Conservation (phyloP, 306 rosid species). For the Dalbergia cochinchinensis region DNA sequence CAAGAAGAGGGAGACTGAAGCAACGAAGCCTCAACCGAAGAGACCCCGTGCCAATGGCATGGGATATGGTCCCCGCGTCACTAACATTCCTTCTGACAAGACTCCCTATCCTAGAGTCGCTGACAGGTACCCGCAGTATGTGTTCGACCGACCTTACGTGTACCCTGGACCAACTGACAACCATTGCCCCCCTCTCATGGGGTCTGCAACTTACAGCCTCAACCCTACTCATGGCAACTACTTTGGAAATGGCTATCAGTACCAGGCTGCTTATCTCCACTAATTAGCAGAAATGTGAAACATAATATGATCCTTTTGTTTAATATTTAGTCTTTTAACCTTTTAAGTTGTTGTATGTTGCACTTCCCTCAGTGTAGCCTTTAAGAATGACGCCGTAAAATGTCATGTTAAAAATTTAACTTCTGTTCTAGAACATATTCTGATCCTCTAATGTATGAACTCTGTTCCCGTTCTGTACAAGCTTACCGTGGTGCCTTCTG, state of each 20-base stretch:
- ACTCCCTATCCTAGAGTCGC: conserved; percentile 76
- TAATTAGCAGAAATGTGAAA: conserved; percentile 62
- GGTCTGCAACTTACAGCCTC: conserved; percentile 75
- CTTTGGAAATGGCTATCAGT: conserved; percentile 93
- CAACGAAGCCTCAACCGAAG: conserved; percentile 94
- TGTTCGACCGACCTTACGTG: conserved; percentile 82
- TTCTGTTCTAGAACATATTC: conserved; percentile 23
- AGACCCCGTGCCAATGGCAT: conserved; percentile 92
- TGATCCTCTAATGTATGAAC: conserved; percentile 80
- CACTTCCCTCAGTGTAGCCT: conserved; percentile 64
- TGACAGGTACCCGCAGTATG: conserved; percentile 89
- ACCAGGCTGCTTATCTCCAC: conserved; percentile 95
- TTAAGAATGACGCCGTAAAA: too few relatives aligned
- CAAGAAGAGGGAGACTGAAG: conserved; percentile 92
- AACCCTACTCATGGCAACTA: conserved; percentile 80
- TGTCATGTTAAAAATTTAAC: not conserved
- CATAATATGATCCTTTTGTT: conserved; percentile 66
- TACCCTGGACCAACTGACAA: conserved; percentile 77
- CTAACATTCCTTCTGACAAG: conserved; percentile 78
- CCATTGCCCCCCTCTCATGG: conserved; percentile 74
- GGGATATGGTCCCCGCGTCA: conserved; percentile 74
- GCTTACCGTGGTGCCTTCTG: conserved; percentile 30
- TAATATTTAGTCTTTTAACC: conserved; percentile 72
- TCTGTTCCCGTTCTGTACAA: conserved; percentile 64
- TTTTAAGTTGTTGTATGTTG: conserved; percentile 67